Percentiles rank a stretch among this genome's conserved stretches.
Conservation (phyloP, 495 filamentous ascomycete species). For the Penicillium goetzii region DNA sequence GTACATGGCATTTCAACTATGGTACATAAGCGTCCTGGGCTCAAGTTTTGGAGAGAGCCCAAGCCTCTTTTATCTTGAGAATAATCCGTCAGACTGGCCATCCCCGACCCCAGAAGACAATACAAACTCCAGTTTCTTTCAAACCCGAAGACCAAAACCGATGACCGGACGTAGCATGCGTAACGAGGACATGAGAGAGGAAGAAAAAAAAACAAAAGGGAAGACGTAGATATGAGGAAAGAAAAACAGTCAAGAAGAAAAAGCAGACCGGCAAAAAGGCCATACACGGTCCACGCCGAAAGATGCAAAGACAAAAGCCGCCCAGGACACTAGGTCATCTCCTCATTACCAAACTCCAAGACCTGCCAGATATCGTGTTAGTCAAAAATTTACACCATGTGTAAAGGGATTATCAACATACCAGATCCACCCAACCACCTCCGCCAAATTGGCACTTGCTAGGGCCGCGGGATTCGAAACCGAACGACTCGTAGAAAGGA, state of each 20-base stretch:
- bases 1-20: constrained; percentile 35
- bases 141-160: constrained; percentile 31
- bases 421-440: constrained; percentile 75
- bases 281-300: constrained; percentile 28
- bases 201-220: constrained; percentile 20
- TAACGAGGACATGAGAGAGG: constrained; percentile 29
- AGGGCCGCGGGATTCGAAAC: constrained; percentile 68
- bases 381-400: constrained; percentile 4
- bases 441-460: constrained; percentile 73
- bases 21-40: constrained; percentile 31
- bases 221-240: constrained; percentile 13
- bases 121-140: constrained; percentile 36
- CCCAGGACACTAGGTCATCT: constrained; percentile 13
- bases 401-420: constrained; percentile 23
- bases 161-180: constrained; percentile 33
- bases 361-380: constrained; percentile 27
- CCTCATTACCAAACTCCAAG: constrained; percentile 39
- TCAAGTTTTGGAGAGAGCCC: constrained; percentile 12
- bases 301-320: constrained; percentile 26
- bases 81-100: constrained; percentile 27
- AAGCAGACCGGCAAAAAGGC: constrained; percentile 18
- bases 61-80: constrained; percentile 22
- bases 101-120: constrained; percentile 23
- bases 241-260: constrained; percentile 8
- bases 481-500: constrained; percentile 74